A percentile compares a stretch with the other conserved stretches of the same genome.
Evolutionary conservation across 805 yeast species (phyloP).

Genomic region (Hanseniaspora thailandica): DNA sequence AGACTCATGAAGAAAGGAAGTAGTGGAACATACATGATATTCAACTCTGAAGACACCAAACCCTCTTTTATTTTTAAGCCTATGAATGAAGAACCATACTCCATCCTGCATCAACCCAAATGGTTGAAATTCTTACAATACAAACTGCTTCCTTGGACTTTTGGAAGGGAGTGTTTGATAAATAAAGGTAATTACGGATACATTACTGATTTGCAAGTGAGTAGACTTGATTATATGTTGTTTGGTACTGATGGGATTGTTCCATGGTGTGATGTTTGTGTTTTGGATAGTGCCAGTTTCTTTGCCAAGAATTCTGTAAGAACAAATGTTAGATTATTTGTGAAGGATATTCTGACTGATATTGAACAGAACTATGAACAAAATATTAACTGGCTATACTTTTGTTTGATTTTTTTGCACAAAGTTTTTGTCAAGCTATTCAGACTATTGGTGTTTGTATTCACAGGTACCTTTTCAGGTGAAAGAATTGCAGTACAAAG

Average conservation of each 20-base stretch:
- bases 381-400: background rate
- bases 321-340: background rate
- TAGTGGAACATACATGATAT: constrained; percentile 13
- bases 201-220: constrained; percentile 7
- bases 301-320: constrained; percentile 6
- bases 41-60: background rate
- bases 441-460: background rate
- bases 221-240: constrained; percentile 8
- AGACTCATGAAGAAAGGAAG: constrained; percentile 9
- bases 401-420: background rate
- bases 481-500: constrained; percentile 15
- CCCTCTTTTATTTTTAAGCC: constrained; percentile 13
- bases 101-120: constrained; percentile 7
- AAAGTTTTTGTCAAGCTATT: background rate
- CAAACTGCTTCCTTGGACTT: constrained; percentile 11
- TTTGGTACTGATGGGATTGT: background rate
- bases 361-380: background rate
- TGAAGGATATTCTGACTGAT: background rate
- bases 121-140: constrained; percentile 12
- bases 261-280: constrained; percentile 14
- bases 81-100: constrained; percentile 14
- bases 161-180: constrained; percentile 8
- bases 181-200: constrained; percentile 13
- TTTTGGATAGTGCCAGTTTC: constrained; percentile 14
- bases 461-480: constrained; percentile 3